Evolutionary conservation across 768 basidiomycete genomes (phyloP), one percentile per base, ranked within the genome.

Genomic region (Leucosporidium yakuticum): DNA sequence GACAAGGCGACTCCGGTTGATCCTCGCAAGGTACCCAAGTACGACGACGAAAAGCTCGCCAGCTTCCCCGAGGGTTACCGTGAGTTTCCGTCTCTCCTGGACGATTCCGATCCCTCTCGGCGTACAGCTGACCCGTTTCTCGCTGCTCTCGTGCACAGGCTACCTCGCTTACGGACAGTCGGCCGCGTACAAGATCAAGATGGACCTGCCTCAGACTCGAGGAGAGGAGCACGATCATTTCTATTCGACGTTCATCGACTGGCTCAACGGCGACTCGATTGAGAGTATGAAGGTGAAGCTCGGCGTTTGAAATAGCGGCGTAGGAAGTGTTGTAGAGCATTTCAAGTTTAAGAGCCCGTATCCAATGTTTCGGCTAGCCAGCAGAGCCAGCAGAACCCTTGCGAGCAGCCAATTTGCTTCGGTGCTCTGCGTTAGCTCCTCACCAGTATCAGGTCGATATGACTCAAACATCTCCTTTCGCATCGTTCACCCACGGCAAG

Each of bases 51-150:
- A 1, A 72, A 73, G 66, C 74, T 77, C n/a, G 55, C 51, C 4
- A 60, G 48, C 8, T 77, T 74, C 69, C 76, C 75, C 0, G 64
- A 60, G 2, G 75, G 75, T 1, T 77, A 77, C 54, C 63, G 75
- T 69, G n/a, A 57, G 67, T 60, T 15, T n/a, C 63, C 25, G 23
- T 17, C 17, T 55, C 27, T 4, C 29, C 6, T 15, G 14, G 54
- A 23, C 27, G 21, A 27, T 36, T 27, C 14, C 32, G 4, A 9
- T 8, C 9, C 65, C 21, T 21, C 25, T 31, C 62, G 53, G 39
- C 20, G 4, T 8, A 29, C 8, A 66, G 17, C 25, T 67, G 57
- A 56, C 44, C 47, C 65, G 20, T 23, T 15, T 27, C n/a, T 63
- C 19, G n/a, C 34, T 34, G 44, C 6, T 44, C 59, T 27, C 12